Base-by-base conservation (phyloP, 2,329 filamentous ascomycete genomes). In the Aureobasidium sp. region DNA sequence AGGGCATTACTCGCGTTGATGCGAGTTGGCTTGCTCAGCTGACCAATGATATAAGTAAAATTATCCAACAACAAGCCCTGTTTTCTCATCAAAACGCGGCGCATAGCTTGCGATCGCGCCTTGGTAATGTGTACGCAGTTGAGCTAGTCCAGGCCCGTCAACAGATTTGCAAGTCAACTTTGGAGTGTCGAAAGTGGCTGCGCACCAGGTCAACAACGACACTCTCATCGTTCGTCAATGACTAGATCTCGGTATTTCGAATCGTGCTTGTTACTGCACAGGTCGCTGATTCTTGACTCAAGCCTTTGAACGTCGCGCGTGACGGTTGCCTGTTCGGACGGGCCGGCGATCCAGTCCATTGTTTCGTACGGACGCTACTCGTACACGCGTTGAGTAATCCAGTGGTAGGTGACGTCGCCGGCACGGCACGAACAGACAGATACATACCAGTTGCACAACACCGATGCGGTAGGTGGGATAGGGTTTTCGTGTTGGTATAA, bases 351-450 rank as follows among this genome's bases (percentile, higher is more conserved):
- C 41, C 53, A 45, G 7, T 45, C 53, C 39, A 57, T 34, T 57
- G 41, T 55, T 47, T 45, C 27, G n/a, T 15, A 12, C 53, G 20
- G 27, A 27, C 45, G 53, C 41, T 57, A 39, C 31, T 48, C 12
- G 17, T 51, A 12, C 29, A 36, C 29, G 39, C 53, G 27, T 22
- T 57, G 27, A 45, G n/a, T 39, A 15, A 12, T 47, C 20, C 42
- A 48, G 2, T 48, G 55, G 55, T 58, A 48, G n/a, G 55, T 58
- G 55, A 58, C 55, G 55, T 58, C 55, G 55, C 42, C 55, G 55
- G 55, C 42, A 58, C 55, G 55, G 55, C 55, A 58, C 55, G 55
- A 37, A n/a, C 48, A 47, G 27, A 48, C 53, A 57, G 27, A 57
- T 39, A 57, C 39, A 57, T 44, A 11, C 8, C 22, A 47, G 31